Percentiles rank a stretch among this genome's conserved stretches.
Conservation (phyloP, 495 filamentous ascomycete genomes). For the Cryomyces minteri region DNA sequence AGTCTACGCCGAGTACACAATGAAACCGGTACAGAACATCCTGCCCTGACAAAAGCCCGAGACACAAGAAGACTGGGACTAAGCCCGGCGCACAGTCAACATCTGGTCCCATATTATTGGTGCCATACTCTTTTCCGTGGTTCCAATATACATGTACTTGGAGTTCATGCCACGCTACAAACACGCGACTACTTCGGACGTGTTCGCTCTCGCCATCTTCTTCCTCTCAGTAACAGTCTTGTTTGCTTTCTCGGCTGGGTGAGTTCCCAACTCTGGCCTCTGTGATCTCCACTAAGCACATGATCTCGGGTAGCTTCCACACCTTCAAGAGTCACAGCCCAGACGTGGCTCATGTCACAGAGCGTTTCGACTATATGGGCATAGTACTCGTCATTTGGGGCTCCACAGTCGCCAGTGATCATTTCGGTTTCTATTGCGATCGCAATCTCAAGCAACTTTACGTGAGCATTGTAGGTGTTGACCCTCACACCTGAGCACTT, state of each 20-base stretch:
- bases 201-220: neutral
- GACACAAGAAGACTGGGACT: neutral
- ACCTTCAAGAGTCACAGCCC: neutral
- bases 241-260: neutral
- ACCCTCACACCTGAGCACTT: too few relatives aligned
- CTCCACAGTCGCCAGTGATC: neutral
- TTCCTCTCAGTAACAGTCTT: neutral
- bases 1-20: neutral
- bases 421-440: neutral
- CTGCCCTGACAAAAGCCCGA: neutral
- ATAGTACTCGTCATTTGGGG: neutral
- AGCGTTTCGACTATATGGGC: too few relatives aligned
- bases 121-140: neutral
- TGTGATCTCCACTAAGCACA: neutral
- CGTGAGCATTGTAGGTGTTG: too few relatives aligned
- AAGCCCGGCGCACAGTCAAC: neutral
- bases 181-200: neutral
- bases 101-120: neutral
- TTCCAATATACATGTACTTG: neutral
- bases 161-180: neutral
- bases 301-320: neutral
- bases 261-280: neutral
- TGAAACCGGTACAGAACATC: neutral
- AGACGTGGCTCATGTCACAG: neutral
- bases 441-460: too few relatives aligned